Percentiles rank a stretch among this genome's conserved stretches.
These are phyloP conservation scores for Pinus albicaulis DNA, from an alignment of 75 land plant species.

Conservation along the genomic window DNA sequence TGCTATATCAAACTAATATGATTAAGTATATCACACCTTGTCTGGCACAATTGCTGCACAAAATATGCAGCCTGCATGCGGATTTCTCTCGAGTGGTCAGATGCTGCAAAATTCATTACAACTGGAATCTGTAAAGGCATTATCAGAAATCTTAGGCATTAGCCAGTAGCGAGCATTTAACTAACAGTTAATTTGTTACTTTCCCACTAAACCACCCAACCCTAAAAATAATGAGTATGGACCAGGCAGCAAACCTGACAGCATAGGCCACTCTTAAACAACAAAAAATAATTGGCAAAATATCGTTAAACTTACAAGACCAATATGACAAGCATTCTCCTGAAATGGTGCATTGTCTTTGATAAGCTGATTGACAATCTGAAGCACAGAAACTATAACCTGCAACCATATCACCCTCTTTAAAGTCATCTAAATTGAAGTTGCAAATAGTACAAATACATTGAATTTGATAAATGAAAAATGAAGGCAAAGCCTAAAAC, in stretches of 20 bases:
- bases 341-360: slow-evolving; percentile 82
- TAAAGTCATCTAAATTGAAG: not conserved
- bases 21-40: slow-evolving; percentile 43
- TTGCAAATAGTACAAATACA: not conserved
- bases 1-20: not conserved
- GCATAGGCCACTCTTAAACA: not conserved
- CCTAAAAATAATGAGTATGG: not conserved
- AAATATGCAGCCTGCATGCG: slow-evolving; percentile 97
- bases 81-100: slow-evolving; percentile 82
- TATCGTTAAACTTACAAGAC: slow-evolving; percentile 54
- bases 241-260: not conserved
- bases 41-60: slow-evolving; percentile 92
- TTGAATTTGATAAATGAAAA: not conserved
- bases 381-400: slow-evolving; percentile 83
- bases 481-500: not conserved
- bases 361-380: slow-evolving; percentile 82
- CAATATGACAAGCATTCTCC: slow-evolving; percentile 98
- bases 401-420: slow-evolving; percentile 22
- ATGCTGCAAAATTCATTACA: slow-evolving; percentile 79
- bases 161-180: not conserved
- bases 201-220: not conserved
- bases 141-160: not conserved
- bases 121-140: slow-evolving; percentile 67
- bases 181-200: not conserved
- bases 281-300: not conserved